These are phyloP conservation scores for Aspergillus sp. DNA, from an alignment of 2,329 filamentous ascomycete genomes.

Conservation along the genomic window DNA sequence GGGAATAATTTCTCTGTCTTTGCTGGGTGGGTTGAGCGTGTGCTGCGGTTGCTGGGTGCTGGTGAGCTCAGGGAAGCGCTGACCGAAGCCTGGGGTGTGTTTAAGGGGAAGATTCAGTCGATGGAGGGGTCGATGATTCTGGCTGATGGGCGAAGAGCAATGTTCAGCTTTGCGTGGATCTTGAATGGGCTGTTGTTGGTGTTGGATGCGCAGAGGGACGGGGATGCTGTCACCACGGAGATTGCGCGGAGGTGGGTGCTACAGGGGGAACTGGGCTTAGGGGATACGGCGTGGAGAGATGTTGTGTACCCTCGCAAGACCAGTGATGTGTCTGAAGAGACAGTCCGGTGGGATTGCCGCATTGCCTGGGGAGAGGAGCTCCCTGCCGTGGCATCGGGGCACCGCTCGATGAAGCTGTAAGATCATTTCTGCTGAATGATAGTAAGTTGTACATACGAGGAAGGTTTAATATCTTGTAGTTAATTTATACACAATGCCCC, in stretches of 20 bases:
- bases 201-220: slow-evolving; percentile 38
- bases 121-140: slow-evolving; percentile 10
- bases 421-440: not conserved
- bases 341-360: slow-evolving; percentile 30
- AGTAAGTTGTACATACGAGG: not conserved
- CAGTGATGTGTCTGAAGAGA: slow-evolving; percentile 8
- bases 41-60: not conserved
- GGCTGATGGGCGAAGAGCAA: slow-evolving; percentile 28
- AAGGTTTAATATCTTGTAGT: too few relatives aligned
- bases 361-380: slow-evolving; percentile 19
- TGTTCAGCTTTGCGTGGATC: slow-evolving; percentile 39
- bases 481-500: too few relatives aligned
- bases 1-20: slow-evolving; percentile 1
- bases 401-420: slow-evolving; percentile 10
- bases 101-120: not conserved
- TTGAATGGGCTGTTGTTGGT: slow-evolving; percentile 37
- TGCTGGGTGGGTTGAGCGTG: slow-evolving; percentile 5
- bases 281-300: slow-evolving; percentile 20
- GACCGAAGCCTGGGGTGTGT: not conserved
- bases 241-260: slow-evolving; percentile 39
- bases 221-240: slow-evolving; percentile 30
- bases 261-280: slow-evolving; percentile 22
- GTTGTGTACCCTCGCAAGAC: slow-evolving; percentile 18
- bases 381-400: slow-evolving; percentile 2
- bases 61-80: not conserved